Evolutionary conservation across 495 filamentous ascomycete genomes (phyloP), one percentile per base, ranked within the genome.

Genomic region (Lepidopterella palustris): DNA sequence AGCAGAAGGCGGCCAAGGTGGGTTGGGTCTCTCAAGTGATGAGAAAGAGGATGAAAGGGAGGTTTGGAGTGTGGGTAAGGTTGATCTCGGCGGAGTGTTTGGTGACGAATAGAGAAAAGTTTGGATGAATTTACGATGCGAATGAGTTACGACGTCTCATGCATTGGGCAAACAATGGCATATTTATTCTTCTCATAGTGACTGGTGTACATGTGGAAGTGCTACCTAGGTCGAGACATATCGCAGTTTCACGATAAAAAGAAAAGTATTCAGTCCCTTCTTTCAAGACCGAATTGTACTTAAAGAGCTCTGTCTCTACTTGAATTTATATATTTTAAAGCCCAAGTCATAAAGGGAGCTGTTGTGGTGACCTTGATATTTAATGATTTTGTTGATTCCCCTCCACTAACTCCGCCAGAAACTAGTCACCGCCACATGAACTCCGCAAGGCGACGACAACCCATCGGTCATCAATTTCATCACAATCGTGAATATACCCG

Each of bases 11-110:
- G 93, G 92, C 5, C 80, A 85, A 55, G 92, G 92, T 13, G 90
- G 92, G 10, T 69, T 97, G 42, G 91, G 89, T 1, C 71, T 97
- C 64, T 83, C 83, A 13, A 90, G 87, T 70, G 93, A 97, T 71
- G 95, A 97, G 71, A 73, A 80, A 11, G 93, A 98, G 70, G 93
- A 98, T 76, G 86, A 95, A 76, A 87, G 83, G 78, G 93, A 98
- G 79, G 79, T 98, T 64, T 93, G 90, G 93, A 90, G 89, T 66
- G 87, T 98, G 52, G 93, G 95, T 4, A 91, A 85, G 77, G 86
- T 95, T 29, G 92, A 97, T 71, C 73, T 92, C 45, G 92, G 87
- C 39, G 80, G 82, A 50, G 47, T 56, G 4, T 67, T 67, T 63
- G 59, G 56, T 8, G 60, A 42, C n/a, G 51, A 54, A n/a, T 54